Percentiles rank a stretch among this genome's conserved stretches.
Conservation (phyloP, 176 grass and related monocot genomes). For the Cenchrus americanus region DNA sequence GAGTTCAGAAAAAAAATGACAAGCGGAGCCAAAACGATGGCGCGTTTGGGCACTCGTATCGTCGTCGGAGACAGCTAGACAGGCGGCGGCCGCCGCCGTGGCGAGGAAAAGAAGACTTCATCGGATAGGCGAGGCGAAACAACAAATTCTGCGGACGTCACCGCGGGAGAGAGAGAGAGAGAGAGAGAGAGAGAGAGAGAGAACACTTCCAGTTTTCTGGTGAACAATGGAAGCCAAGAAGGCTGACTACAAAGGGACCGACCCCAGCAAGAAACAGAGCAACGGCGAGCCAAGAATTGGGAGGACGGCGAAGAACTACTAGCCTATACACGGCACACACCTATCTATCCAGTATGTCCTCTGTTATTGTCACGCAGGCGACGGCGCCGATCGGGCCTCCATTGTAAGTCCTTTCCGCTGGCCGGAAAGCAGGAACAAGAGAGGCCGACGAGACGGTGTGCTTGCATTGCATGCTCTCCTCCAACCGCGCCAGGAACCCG, state of each 20-base stretch:
- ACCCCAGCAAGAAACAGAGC: slow-evolving; percentile 10
- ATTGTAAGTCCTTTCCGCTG: slow-evolving; percentile 87
- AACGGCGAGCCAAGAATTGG: slow-evolving; percentile 24
- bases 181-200: not conserved
- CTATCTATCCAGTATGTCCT: slow-evolving; percentile 37
- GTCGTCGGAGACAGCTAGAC: not conserved
- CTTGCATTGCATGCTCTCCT: not conserved
- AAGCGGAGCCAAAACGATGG: slow-evolving; percentile 1
- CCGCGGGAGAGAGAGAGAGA: not conserved
- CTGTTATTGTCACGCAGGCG: slow-evolving; percentile 48
- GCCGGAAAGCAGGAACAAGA: slow-evolving; percentile 88
- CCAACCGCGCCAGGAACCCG: slow-evolving; percentile 2
- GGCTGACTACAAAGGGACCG: slow-evolving; percentile 32
- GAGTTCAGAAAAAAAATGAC: not conserved
- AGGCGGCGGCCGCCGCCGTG: not conserved
- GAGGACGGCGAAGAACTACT: not conserved
- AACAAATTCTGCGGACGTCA: slow-evolving; percentile 13
- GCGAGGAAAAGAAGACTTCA: not conserved
- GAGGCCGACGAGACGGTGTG: slow-evolving; percentile 50
- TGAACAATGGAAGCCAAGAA: slow-evolving; percentile 27
- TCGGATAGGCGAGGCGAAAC: not conserved
- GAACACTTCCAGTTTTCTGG: slow-evolving; percentile 22
- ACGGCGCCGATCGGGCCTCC: slow-evolving; percentile 64
- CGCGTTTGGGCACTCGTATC: not conserved
- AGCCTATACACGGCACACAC: slow-evolving; percentile 36